These are phyloP conservation scores for Apiotrichum sp. DNA, from an alignment of 1,284 basidiomycete genomes.

Conservation along the genomic window DNA sequence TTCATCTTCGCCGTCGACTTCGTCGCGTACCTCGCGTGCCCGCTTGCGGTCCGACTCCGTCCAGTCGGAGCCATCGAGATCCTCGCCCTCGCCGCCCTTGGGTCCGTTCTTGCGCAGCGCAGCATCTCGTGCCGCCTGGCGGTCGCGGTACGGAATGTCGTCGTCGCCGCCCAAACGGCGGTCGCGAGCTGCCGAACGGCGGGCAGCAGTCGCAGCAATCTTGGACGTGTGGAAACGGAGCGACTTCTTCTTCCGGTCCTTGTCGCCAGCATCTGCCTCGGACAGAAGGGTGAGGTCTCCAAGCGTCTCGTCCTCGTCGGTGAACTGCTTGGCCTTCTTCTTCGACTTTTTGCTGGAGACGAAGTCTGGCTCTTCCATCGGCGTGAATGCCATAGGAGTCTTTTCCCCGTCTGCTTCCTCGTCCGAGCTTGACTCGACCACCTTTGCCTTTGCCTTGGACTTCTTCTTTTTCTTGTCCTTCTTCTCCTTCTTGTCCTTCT, in stretches of 20 bases:
- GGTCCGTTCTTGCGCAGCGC: conserved; percentile 48
- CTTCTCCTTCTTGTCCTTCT: conserved; percentile 22
- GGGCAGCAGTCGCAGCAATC: conserved; percentile 69
- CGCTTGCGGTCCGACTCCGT: conserved; percentile 53
- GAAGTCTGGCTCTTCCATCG: conserved; percentile 33
- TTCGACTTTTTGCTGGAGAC: conserved; percentile 22
- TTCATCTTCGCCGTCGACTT: conserved; percentile 53
- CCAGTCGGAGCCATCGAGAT: conserved; percentile 47
- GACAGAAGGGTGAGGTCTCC: conserved; percentile 71
- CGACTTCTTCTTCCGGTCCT: conserved; percentile 67
- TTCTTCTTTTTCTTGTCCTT: conserved; percentile 46
- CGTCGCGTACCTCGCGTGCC: conserved; percentile 47
- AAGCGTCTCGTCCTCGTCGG: conserved; percentile 55
- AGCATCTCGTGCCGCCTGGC: conserved; percentile 48
- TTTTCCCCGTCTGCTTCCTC: conserved; percentile 20
- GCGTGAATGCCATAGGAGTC: conserved; percentile 42
- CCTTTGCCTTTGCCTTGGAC: conserved; percentile 1
- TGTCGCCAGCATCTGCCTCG: conserved; percentile 70
- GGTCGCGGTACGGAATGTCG: conserved; percentile 54
- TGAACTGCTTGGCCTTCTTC: conserved; percentile 19
- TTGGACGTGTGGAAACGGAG: conserved; percentile 86
- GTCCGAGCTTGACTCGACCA: conserved; percentile 8
- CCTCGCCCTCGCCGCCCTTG: conserved; percentile 32
- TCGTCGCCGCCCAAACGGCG: conserved; percentile 65
- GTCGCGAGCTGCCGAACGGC: conserved; percentile 60